Conservation (phyloP, 179 eudicot species). For the Kewa caespitosa region DNA sequence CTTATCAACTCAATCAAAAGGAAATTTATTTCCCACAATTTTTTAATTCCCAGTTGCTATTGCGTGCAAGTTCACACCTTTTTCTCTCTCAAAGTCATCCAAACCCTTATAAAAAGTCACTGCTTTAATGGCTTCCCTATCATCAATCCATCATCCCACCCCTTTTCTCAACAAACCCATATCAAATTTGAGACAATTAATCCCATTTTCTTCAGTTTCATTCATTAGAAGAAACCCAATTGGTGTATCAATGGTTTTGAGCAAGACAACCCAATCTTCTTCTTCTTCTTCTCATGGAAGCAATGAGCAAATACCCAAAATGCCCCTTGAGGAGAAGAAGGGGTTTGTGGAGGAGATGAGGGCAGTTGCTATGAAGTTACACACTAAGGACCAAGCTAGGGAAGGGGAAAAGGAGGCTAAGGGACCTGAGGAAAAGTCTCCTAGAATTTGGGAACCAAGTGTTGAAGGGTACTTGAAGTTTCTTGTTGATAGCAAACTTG, state of each 20-base stretch:
- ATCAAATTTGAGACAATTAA: conserved; percentile 21
- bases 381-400: conserved; percentile 75
- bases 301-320: conserved; percentile 20
- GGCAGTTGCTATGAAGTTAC: conserved; percentile 87
- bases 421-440: conserved; percentile 54
- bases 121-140: conserved; percentile 49
- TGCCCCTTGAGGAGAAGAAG: conserved; percentile 47
- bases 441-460: conserved; percentile 77
- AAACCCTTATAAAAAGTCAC: not conserved
- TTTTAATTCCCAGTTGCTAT: not conserved
- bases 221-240: conserved; percentile 20
- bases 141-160: conserved; percentile 48
- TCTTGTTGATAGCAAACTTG: conserved; percentile 86
- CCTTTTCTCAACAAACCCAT: conserved; percentile 29
- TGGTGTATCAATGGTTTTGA: conserved; percentile 25
- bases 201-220: conserved; percentile 14
- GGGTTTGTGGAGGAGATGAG: conserved; percentile 99
- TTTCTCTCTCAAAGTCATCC: not conserved
- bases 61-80: conserved; percentile 25
- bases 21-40: not conserved
- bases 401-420: conserved; percentile 78
- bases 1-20: not conserved
- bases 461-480: conserved; percentile 86
- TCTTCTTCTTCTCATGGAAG: no score
- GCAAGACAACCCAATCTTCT: not conserved